phyloP scores from a whole-genome alignment of 225 moss, liverwort and hornwort genomes.

The Straminergon stramineum region DNA sequence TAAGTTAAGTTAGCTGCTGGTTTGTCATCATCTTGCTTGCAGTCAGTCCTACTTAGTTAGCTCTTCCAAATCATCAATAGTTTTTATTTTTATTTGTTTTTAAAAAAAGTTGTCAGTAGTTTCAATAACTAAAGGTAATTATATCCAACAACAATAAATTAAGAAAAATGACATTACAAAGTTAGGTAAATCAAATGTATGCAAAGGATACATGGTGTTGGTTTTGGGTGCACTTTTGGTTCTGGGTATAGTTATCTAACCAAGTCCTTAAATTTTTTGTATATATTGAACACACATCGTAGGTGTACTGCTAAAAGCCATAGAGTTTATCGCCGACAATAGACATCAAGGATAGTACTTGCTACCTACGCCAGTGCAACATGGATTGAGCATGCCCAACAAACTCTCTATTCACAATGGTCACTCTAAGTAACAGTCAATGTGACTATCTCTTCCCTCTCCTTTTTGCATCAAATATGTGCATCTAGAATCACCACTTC shows the following conservation, averaged over 20 bases:
- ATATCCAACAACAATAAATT: neutral
- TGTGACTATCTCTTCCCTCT: neutral
- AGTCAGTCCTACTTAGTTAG: neutral
- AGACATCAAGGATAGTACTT: neutral
- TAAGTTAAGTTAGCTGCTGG: neutral
- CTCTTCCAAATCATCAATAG: neutral
- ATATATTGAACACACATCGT: accelerated
- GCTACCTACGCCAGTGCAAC: neutral
- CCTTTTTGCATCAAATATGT: neutral
- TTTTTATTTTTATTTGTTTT: too few relatives aligned
- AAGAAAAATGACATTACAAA: neutral
- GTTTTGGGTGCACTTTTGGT: neutral
- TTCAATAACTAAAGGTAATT: too few relatives aligned
- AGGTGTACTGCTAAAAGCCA: neutral
- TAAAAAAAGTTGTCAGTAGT: neutral
- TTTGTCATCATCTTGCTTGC: neutral
- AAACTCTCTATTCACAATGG: neutral
- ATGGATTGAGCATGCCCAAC: neutral
- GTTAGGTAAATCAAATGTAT: neutral
- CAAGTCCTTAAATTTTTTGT: neutral
- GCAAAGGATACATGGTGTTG: neutral
- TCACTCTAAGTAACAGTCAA: neutral
- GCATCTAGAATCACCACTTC: neutral
- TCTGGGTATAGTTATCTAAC: neutral
- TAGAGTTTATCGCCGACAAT: accelerated